phyloP scores from a whole-genome alignment of 2,329 filamentous ascomycete genomes.

The Colletotrichum filicis region DNA sequence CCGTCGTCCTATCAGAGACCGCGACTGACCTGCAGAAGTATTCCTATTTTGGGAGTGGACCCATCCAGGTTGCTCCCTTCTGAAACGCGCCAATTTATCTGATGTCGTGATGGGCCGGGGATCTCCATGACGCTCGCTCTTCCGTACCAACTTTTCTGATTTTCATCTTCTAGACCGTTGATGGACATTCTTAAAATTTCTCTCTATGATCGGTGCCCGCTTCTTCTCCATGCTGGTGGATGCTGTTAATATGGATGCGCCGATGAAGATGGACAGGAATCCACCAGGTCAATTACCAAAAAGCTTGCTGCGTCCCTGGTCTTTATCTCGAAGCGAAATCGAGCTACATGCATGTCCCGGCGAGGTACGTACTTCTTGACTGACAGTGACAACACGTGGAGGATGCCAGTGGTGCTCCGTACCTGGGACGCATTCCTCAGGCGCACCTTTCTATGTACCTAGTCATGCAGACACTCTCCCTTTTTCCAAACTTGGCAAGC shows the following conservation, averaged over 20 bases:
- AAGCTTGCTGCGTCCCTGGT: slow-evolving; percentile 22
- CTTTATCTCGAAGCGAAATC: neutral
- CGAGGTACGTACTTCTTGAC: neutral
- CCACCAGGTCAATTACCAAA: slow-evolving; percentile 15
- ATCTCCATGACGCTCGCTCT: slow-evolving; percentile 15
- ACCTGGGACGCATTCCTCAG: neutral
- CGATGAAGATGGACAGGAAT: neutral
- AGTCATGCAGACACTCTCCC: neutral
- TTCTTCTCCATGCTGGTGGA: neutral
- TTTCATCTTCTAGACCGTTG: neutral
- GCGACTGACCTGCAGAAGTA: neutral
- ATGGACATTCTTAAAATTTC: neutral
- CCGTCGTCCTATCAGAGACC: neutral
- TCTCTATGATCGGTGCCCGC: neutral
- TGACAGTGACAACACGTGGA: neutral
- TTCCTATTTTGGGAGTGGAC: slow-evolving; percentile 21
- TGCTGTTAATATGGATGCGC: neutral
- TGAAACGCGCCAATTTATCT: slow-evolving; percentile 35
- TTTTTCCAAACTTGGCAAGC: slow-evolving; percentile 10
- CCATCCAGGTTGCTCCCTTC: slow-evolving; percentile 25
- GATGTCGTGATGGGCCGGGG: slow-evolving; percentile 31
- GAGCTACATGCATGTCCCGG: neutral
- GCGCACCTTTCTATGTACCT: neutral
- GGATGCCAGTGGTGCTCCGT: neutral
- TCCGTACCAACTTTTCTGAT: slow-evolving; percentile 3